Evolutionary conservation across 2,329 filamentous ascomycete genomes (phyloP).

Genomic region (Calonectria pauciramosa): DNA sequence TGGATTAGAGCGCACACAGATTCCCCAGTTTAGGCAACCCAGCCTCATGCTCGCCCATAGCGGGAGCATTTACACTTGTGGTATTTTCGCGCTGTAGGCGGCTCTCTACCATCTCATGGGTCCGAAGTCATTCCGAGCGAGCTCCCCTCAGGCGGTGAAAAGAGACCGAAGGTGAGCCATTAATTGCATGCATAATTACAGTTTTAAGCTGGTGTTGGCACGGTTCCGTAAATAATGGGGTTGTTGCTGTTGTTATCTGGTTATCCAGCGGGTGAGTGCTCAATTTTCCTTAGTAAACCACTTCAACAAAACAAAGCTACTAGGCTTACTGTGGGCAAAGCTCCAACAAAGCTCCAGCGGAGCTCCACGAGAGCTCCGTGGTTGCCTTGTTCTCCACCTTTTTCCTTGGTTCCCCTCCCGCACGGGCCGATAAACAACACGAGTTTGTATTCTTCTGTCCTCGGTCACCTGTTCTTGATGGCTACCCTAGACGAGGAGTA

Average conservation of each 20-base stretch:
- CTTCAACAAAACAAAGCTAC: constrained; percentile 8
- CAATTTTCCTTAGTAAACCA: constrained; percentile 26
- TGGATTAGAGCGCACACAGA: neutral
- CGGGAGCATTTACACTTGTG: constrained; percentile 3
- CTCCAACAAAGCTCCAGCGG: constrained; percentile 12
- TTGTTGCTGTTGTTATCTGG: constrained; percentile 20
- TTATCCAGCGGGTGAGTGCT: constrained; percentile 19
- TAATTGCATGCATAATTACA: constrained; percentile 15
- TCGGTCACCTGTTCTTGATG: neutral
- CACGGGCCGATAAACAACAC: constrained; percentile 48
- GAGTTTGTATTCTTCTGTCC: constrained; percentile 28
- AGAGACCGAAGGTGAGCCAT: constrained; percentile 27
- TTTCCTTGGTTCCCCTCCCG: constrained; percentile 29
- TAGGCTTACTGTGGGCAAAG: constrained; percentile 15
- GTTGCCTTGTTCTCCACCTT: neutral
- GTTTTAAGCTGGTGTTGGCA: constrained; percentile 14
- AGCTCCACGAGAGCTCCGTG: constrained; percentile 6
- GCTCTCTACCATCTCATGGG: constrained; percentile 14
- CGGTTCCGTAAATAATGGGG: constrained; percentile 18
- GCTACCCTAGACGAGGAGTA: neutral
- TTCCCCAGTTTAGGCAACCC: neutral
- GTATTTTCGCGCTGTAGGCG: constrained; percentile 21
- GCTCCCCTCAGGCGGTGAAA: constrained; percentile 4
- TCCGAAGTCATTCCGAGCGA: constrained; percentile 6
- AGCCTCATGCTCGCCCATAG: neutral